Evolutionary conservation across 768 basidiomycete genomes (phyloP), one percentile per base, ranked within the genome.

Genomic region (Imleria badia): DNA sequence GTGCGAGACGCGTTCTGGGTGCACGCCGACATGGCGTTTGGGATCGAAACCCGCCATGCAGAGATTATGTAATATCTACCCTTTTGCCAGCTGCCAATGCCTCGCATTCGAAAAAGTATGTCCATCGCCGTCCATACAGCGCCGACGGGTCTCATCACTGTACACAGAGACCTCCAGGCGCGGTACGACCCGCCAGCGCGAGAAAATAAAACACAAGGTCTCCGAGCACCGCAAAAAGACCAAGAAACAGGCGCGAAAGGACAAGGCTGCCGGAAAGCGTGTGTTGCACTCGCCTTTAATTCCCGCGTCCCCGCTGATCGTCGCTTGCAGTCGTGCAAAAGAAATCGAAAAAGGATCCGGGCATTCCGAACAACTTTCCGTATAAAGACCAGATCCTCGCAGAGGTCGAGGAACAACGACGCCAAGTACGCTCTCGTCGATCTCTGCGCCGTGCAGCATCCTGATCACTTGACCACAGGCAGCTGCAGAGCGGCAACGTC

Each of bases 301-400:
- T 19, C 9, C 20, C 38, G n/a, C 35, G n/a, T n/a, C 20, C 19
- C 29, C 26, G n/a, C 47, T 58, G 40, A 55, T 54, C 48, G 6
- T 39, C 43, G 7, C 31, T 45, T 36, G 40, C 51, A 61, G 61
- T 22, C 47, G 48, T 53, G 29, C 83, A 86, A 57, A 80, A 83
- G 65, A 69, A 69, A 52, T 69, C 67, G 9, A 72, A 62, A 58
- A 94, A 92, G 70, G 94, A 98, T 70, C 92, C 90, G 30, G 94
- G 94, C 42, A 94, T 97, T 60, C 94, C 94, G 8, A 95, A 89
- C 72, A 86, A 84, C 55, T 94, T 94, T 74, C 94, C 92, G 5
- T 94, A 87, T 79, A 98, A 96, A 73, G 94, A 95, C 64, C 86
- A 93, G 72, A 88, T 98, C 59, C 76, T 98, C 29, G 94, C 93